Percentiles rank a stretch among this genome's conserved stretches.
Conservation (phyloP, 2,329 filamentous ascomycete species). For the Aspergillus pseudoviridinutans region DNA sequence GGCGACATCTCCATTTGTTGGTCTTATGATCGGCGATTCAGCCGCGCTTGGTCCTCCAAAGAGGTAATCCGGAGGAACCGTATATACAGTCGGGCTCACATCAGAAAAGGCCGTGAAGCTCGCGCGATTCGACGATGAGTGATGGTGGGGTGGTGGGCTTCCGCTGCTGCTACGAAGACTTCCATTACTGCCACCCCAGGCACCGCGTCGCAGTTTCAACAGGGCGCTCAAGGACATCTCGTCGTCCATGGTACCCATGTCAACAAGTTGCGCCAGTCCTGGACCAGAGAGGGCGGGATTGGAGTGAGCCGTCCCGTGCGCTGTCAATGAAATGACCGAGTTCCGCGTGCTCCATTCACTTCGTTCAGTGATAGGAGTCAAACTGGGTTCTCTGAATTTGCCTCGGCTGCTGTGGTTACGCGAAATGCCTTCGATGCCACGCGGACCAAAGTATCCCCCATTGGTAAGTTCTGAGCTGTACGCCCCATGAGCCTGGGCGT, state of each 20-base stretch:
- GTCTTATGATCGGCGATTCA: slow-evolving; percentile 14
- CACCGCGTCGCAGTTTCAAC: slow-evolving; percentile 66
- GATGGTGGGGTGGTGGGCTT: slow-evolving; percentile 39
- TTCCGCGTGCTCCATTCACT: slow-evolving; percentile 96
- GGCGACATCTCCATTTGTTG: slow-evolving; percentile 7
- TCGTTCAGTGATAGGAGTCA: slow-evolving; percentile 93
- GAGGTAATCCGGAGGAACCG: slow-evolving; percentile 15
- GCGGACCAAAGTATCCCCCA: slow-evolving; percentile 84
- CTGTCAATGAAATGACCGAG: slow-evolving; percentile 71
- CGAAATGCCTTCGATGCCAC: slow-evolving; percentile 58
- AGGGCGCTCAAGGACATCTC: slow-evolving; percentile 72
- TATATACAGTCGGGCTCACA: slow-evolving; percentile 24
- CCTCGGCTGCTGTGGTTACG: slow-evolving; percentile 70
- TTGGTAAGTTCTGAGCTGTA: slow-evolving; percentile 61
- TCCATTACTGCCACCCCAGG: slow-evolving; percentile 77
- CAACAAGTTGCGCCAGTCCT: slow-evolving; percentile 71
- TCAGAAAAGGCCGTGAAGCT: slow-evolving; percentile 35
- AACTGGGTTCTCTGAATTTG: slow-evolving; percentile 77
- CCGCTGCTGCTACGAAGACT: slow-evolving; percentile 58
- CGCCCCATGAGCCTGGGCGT: slow-evolving; percentile 57
- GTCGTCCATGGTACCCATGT: slow-evolving; percentile 56
- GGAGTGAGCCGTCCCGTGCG: slow-evolving; percentile 47
- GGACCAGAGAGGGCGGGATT: slow-evolving; percentile 61
- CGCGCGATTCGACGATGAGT: slow-evolving; percentile 29
- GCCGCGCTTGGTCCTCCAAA: slow-evolving; percentile 10